These are phyloP conservation scores for Reticulascus tulasneorum DNA, from an alignment of 2,329 filamentous ascomycete genomes.

Conservation along the genomic window DNA sequence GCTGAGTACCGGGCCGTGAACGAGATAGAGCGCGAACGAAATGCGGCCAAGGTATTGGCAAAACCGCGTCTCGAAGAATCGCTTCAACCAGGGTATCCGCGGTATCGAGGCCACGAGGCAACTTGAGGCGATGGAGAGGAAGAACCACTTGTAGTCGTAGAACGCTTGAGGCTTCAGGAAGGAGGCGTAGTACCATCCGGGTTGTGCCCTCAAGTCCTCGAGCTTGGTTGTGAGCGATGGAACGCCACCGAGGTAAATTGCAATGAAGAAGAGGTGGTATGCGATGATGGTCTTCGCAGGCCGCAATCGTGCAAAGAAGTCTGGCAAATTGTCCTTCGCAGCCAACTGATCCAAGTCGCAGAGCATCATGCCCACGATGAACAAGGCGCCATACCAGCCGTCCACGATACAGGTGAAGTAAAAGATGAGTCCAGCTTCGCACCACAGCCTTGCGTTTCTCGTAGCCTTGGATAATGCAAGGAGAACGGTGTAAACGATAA, in stretches of 20 bases:
- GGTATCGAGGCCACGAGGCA: conserved; percentile 30
- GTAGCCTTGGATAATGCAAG: conserved; percentile 31
- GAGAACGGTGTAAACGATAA: conserved; percentile 56
- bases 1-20: conserved; percentile 54
- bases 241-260: conserved; percentile 28
- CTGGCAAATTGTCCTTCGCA: conserved; percentile 45
- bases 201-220: conserved; percentile 4
- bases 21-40: conserved; percentile 57
- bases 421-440: conserved; percentile 23
- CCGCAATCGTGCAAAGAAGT: conserved; percentile 39
- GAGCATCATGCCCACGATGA: conserved; percentile 16
- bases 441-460: conserved; percentile 25
- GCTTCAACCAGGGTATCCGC: conserved; percentile 32
- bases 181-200: conserved; percentile 27
- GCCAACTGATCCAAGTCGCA: conserved; percentile 38
- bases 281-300: conserved; percentile 47
- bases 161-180: conserved; percentile 58
- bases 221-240: conserved; percentile 10
- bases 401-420: conserved; percentile 31
- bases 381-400: conserved; percentile 33
- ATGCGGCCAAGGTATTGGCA: conserved; percentile 58
- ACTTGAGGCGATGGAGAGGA: conserved; percentile 31
- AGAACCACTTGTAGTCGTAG: conserved; percentile 46
- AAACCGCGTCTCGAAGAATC: conserved; percentile 43
- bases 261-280: conserved; percentile 28